phyloP scores from a whole-genome alignment of 495 filamentous ascomycete species.

The Aspergillus carlsbadensis region DNA sequence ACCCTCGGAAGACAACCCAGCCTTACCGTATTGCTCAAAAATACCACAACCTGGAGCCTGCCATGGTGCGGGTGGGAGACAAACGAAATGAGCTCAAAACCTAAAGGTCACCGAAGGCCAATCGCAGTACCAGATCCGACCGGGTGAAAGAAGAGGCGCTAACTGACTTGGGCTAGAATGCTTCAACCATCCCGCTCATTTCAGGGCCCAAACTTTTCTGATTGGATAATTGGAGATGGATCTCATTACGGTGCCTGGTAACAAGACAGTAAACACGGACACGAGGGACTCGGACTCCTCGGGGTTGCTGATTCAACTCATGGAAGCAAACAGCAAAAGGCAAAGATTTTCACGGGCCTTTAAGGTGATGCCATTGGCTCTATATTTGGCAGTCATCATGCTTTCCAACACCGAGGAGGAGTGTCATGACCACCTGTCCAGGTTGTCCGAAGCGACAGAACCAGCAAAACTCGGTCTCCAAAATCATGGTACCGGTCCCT shows the following conservation, averaged over 20 bases:
- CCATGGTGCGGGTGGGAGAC: no score
- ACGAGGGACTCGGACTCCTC: constrained; percentile 7
- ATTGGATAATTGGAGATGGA: constrained; percentile 19
- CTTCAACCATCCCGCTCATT: constrained; percentile 4
- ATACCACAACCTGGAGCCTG: neutral
- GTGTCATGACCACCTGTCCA: no score
- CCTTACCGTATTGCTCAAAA: constrained; percentile 16
- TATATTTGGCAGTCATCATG: neutral
- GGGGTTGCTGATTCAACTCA: neutral
- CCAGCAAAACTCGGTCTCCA: no score
- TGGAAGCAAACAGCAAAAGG: neutral
- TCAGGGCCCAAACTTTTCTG: neutral
- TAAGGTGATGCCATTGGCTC: neutral
- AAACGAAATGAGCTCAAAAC: constrained; percentile 25
- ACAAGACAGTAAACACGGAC: constrained; percentile 14
- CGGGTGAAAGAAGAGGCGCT: neutral
- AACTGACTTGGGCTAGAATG: neutral
- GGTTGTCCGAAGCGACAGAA: no score
- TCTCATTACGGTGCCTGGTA: constrained; percentile 24
- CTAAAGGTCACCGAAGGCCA: constrained; percentile 4
- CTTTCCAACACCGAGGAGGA: no score
- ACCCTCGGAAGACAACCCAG: neutral
- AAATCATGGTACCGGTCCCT: neutral
- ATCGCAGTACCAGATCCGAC: constrained; percentile 4
- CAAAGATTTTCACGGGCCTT: neutral